A percentile compares a stretch with the other conserved stretches of the same genome.
phyloP scores from a whole-genome alignment of 1,139 yeast species.

The Zygosaccharomyces pseudobailii region DNA sequence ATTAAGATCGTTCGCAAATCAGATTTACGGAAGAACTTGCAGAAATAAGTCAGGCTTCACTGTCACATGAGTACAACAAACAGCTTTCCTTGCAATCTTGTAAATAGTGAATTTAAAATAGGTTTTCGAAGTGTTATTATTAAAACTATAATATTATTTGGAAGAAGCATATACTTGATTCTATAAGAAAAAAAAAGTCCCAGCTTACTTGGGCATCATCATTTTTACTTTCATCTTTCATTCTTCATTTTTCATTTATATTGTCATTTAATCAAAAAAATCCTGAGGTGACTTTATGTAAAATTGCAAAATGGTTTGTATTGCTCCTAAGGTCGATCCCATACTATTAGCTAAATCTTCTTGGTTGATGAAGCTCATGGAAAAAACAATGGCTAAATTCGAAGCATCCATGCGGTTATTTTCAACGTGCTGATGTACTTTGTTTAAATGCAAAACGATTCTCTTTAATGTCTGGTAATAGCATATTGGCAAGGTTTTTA shows the following conservation, averaged over 20 bases:
- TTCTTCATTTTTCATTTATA: background rate
- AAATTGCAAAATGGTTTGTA: constrained; percentile 38
- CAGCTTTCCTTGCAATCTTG: background rate
- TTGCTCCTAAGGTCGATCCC: constrained; percentile 41
- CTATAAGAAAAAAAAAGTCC: background rate
- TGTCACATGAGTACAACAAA: background rate
- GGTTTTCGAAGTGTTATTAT: background rate
- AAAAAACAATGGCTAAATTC: constrained; percentile 72
- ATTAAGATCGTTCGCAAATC: constrained; percentile 37
- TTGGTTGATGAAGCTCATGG: constrained; percentile 51
- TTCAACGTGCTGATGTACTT: constrained; percentile 54
- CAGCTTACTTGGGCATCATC: background rate
- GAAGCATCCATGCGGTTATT: constrained; percentile 74
- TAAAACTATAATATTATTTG: background rate
- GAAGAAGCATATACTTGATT: background rate
- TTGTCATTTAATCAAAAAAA: constrained; percentile 14
- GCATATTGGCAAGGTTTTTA: constrained; percentile 51
- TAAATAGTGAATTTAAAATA: constrained; percentile 1
- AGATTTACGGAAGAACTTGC: constrained; percentile 20
- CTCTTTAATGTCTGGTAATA: constrained; percentile 67
- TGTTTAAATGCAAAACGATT: constrained; percentile 63
- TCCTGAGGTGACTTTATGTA: constrained; percentile 36
- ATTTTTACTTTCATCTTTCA: background rate
- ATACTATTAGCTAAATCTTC: constrained; percentile 39
- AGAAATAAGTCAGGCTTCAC: background rate